These are phyloP conservation scores for Oligophagozyma castellii DNA, from an alignment of 1,139 yeast genomes.

Conservation along the genomic window DNA sequence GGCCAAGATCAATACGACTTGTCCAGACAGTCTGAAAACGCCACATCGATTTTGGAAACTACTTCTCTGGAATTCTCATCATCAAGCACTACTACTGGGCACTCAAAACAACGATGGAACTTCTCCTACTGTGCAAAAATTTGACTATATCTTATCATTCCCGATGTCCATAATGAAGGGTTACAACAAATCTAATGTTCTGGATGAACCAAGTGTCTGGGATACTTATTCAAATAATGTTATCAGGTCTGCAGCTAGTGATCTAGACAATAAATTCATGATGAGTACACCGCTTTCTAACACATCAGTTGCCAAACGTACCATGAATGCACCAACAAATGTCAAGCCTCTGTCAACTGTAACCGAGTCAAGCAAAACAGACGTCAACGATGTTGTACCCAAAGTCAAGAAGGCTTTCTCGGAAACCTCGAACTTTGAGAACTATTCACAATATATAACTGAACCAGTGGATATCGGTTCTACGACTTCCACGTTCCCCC, in stretches of 20 bases:
- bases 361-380: conserved; percentile 3
- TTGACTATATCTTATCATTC: conserved; percentile 42
- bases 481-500: conserved; percentile 55
- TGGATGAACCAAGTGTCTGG: no score
- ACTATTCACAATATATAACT: conserved; percentile 63
- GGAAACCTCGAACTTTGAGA: conserved; percentile 34
- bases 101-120: conserved; percentile 32
- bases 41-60: conserved; percentile 55
- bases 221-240: background rate
- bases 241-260: background rate
- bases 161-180: conserved; percentile 55
- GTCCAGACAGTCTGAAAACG: conserved; percentile 37
- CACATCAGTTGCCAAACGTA: no score
- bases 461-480: conserved; percentile 55
- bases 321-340: background rate
- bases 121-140: conserved; percentile 44
- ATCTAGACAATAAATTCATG: background rate
- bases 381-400: no score
- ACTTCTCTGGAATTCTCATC: conserved; percentile 65
- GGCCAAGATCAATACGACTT: conserved; percentile 46
- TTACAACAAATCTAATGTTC: conserved; percentile 26
- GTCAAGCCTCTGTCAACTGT: background rate
- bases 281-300: no score
- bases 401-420: conserved; percentile 9
- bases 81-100: conserved; percentile 47